Evolutionary conservation across 805 yeast genomes (phyloP).

Genomic region (Sungouiella blattae): DNA sequence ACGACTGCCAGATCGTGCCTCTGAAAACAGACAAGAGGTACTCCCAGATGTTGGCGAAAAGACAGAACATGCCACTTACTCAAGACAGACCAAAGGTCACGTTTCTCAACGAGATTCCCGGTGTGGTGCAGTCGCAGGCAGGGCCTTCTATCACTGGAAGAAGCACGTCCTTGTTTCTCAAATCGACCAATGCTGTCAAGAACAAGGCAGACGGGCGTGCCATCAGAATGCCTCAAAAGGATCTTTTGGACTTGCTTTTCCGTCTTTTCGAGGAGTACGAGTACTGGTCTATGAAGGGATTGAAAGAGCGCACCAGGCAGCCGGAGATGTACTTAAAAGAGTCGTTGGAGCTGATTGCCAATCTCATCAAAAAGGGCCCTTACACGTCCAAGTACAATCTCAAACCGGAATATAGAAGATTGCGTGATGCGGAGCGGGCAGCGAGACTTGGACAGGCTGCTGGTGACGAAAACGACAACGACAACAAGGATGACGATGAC

Average conservation of each 20-base stretch:
- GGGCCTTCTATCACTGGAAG: conserved; percentile 76
- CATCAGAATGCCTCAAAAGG: conserved; percentile 90
- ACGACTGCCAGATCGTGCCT: conserved; percentile 89
- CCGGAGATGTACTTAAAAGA: conserved; percentile 93
- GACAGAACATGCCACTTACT: conserved; percentile 41
- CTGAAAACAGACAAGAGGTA: conserved; percentile 70
- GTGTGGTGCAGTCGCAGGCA: conserved; percentile 81
- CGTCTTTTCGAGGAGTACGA: conserved; percentile 90
- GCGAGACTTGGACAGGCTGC: conserved; percentile 52
- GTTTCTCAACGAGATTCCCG: conserved; percentile 74
- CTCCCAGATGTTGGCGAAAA: conserved; percentile 51
- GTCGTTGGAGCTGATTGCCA: conserved; percentile 85
- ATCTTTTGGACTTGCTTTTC: conserved; percentile 82
- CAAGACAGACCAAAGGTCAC: conserved; percentile 63
- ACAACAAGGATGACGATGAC: conserved; percentile 47
- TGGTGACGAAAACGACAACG: conserved; percentile 31
- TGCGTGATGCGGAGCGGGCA: conserved; percentile 73
- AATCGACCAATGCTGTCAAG: conserved; percentile 39
- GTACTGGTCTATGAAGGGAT: conserved; percentile 93
- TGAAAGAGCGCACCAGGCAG: conserved; percentile 90
- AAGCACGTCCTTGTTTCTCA: conserved; percentile 65
- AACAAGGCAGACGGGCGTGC: conserved; percentile 73
- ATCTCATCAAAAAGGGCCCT: conserved; percentile 89
- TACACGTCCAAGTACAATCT: conserved; percentile 88
- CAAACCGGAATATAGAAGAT: conserved; percentile 82